Percentiles rank a stretch among this genome's conserved stretches.
Evolutionary conservation across 192 early-diverging fungal species (phyloP).

Genomic region (Coemansia sp.): DNA sequence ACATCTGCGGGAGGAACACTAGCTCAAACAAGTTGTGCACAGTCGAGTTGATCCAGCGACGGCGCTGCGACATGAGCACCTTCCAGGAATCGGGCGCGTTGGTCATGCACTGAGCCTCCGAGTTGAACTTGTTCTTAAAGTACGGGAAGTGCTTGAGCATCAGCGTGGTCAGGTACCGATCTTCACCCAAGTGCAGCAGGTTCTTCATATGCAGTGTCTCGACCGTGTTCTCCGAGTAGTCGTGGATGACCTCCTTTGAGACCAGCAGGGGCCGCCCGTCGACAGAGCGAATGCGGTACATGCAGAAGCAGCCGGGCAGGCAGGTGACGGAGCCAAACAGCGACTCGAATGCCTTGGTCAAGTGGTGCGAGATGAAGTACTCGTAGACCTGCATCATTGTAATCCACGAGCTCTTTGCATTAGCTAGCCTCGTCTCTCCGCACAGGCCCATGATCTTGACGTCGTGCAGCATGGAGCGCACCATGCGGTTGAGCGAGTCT

Average conservation of each 20-base stretch:
- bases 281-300: conserved; percentile 94
- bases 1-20: conserved; percentile 85
- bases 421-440: conserved; percentile 92
- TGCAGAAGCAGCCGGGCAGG: conserved; percentile 98
- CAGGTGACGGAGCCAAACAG: conserved; percentile 97
- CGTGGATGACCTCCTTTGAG: conserved; percentile 81
- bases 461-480: conserved; percentile 90
- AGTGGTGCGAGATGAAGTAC: conserved; percentile 97
- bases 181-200: conserved; percentile 96
- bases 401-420: conserved; percentile 90
- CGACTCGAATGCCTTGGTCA: conserved; percentile 97
- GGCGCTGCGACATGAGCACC: conserved; percentile 94
- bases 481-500: conserved; percentile 88
- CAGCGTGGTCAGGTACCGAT: conserved; percentile 92
- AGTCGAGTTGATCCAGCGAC: conserved; percentile 99
- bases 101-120: conserved; percentile 91
- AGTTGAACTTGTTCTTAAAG: conserved; percentile 89
- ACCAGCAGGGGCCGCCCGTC: conserved; percentile 82
- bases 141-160: conserved; percentile 98
- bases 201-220: conserved; percentile 99
- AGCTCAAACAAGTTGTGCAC: conserved; percentile 98
- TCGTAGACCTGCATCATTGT: conserved; percentile 99
- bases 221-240: conserved; percentile 91
- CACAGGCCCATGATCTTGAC: conserved; percentile 92
- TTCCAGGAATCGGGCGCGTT: conserved; percentile 91